Evolutionary conservation across 306 rosid genomes (phyloP), one percentile per base, ranked within the genome.

Genomic region (Cucumis melo): DNA sequence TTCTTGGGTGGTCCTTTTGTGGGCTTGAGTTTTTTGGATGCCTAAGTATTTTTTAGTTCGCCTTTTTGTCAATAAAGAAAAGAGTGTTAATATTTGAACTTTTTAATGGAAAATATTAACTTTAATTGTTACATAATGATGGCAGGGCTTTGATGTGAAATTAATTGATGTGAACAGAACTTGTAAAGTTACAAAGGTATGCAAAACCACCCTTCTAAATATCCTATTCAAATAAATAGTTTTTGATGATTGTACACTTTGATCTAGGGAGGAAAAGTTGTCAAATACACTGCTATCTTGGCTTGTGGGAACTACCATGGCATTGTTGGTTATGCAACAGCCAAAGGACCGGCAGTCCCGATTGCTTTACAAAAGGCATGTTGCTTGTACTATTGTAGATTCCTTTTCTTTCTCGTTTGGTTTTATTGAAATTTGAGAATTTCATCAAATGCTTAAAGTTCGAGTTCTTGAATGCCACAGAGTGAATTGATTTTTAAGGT

Each of bases 221-320:
- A 17, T 51, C 65, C 81, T 68, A 42, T 10, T 57, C 24, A 36
- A 16, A 53, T 65, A 58, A 24, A 39, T 64, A 76, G 48, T 68
- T 15, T 67, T 10, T 76, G 87, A 76, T 78, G 70, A 81, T 38
- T 81, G 24, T 20, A 70, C 80, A 64, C 55, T 62, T 50, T 1
- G 46, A 23, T 67, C 53, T 79, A 93, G 98, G 98, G 97, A 38
- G 98, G 98, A 51, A 96, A 90, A 87, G 92, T 93, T 81, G 77
- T 86, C 23, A 91, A 91, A 83, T 93, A 86, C 84, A 73, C 90
- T 82, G 98, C 96, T 65, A 85, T 93, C 78, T 62, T 93, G 81
- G 97, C 93, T 67, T 93, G 97, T 83, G 98, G 98, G 79, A 93
- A 93, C 83, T 93, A 88, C 83, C 87, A 91, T 6, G 98, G 98